These are phyloP conservation scores for Hymenoscyphus albidus DNA, from an alignment of 2,329 filamentous ascomycete genomes.

Conservation along the genomic window DNA sequence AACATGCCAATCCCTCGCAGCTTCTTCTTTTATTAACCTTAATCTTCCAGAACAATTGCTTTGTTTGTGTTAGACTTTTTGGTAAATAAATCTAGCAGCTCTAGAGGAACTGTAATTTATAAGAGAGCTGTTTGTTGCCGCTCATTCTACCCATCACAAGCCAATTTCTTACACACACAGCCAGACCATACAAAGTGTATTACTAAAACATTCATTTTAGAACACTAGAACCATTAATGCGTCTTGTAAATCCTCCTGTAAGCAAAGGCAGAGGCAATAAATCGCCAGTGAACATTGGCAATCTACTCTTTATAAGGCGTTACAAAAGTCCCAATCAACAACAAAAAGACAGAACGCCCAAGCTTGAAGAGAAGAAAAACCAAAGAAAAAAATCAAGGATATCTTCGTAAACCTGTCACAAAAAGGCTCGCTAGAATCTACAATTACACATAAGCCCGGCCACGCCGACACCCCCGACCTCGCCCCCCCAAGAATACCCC, in stretches of 20 bases:
- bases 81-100: no score
- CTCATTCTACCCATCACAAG: no score
- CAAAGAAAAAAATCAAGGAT: neutral
- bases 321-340: neutral
- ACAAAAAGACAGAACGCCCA: neutral
- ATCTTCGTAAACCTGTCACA: slow-evolving; percentile 2
- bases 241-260: neutral
- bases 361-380: neutral
- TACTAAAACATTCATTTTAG: no score
- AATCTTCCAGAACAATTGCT: no score
- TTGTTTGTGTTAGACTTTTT: no score
- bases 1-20: no score
- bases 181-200: no score
- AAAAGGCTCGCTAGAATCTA: slow-evolving; percentile 16
- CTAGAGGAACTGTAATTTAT: no score
- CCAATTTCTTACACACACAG: no score
- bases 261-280: neutral
- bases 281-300: neutral
- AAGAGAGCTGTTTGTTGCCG: no score
- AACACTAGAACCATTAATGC: no score
- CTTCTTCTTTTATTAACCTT: no score
- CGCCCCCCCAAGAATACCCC: neutral
- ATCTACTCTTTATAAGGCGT: neutral
- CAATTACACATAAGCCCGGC: slow-evolving; percentile 12
- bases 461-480: slow-evolving; percentile 20